phyloP scores from a whole-genome alignment of 2,329 filamentous ascomycete species.

The Davidsoniella neocaledoniae region DNA sequence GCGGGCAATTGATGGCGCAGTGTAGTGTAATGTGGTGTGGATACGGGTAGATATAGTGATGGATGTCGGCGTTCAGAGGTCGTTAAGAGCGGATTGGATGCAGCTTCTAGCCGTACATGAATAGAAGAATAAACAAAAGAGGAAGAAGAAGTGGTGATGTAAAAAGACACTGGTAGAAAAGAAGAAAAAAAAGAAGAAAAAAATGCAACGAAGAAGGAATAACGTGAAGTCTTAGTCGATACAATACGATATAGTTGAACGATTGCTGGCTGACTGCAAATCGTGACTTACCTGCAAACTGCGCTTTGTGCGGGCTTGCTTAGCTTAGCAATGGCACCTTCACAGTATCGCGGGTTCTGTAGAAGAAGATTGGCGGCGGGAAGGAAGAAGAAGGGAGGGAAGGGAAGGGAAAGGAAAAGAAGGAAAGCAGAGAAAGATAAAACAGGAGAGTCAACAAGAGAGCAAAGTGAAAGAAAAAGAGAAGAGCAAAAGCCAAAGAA shows the following conservation, averaged over 20 bases:
- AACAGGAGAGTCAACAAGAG: background rate
- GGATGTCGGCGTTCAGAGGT: background rate
- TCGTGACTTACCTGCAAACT: slow-evolving; percentile 4
- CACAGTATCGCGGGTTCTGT: background rate
- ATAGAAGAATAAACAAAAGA: background rate
- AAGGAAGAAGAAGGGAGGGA: slow-evolving; percentile 1
- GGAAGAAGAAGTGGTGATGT: slow-evolving; percentile 1
- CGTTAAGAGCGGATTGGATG: background rate
- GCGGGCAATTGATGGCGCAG: too few relatives aligned
- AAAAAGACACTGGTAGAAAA: slow-evolving; percentile 8
- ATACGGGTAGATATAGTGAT: background rate
- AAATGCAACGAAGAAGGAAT: slow-evolving; percentile 2
- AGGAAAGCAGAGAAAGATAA: background rate
- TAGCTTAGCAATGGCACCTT: background rate
- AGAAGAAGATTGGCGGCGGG: background rate
- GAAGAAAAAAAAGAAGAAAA: slow-evolving; percentile 5
- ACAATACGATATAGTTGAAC: background rate
- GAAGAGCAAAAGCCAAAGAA: slow-evolving; percentile 3
- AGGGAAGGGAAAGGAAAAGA: background rate
- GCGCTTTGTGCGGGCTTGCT: background rate
- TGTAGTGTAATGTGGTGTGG: background rate
- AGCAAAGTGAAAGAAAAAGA: background rate
- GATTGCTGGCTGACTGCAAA: background rate
- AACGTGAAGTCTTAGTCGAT: slow-evolving; percentile 5
- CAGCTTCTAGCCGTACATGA: background rate